These are phyloP conservation scores for Fusarium pseudonygamai DNA, from an alignment of 2,329 filamentous ascomycete species.

Conservation along the genomic window DNA sequence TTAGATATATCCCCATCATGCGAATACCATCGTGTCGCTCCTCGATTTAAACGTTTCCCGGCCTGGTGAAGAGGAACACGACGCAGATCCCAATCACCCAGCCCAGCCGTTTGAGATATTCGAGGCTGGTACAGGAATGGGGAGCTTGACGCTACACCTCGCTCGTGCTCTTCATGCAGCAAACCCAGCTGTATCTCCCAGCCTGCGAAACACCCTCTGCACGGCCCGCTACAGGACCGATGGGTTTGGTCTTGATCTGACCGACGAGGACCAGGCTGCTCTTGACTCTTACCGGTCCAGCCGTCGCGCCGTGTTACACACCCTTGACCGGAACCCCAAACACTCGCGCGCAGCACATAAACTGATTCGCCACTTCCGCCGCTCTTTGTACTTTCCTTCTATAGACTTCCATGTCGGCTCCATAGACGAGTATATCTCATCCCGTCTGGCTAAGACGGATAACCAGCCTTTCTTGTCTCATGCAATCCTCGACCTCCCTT, in stretches of 20 bases:
- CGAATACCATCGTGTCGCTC: slow-evolving; percentile 77
- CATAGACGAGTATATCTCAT: slow-evolving; percentile 69
- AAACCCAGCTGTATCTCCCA: slow-evolving; percentile 64
- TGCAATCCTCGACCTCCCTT: slow-evolving; percentile 79
- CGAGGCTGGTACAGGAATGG: slow-evolving; percentile 88
- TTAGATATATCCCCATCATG: slow-evolving; percentile 74
- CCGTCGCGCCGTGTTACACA: slow-evolving; percentile 77
- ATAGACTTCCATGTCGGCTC: slow-evolving; percentile 79
- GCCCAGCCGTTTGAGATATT: slow-evolving; percentile 73
- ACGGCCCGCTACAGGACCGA: slow-evolving; percentile 35
- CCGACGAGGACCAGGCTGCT: slow-evolving; percentile 43
- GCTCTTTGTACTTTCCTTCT: slow-evolving; percentile 74
- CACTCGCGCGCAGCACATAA: slow-evolving; percentile 72
- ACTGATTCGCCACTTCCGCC: slow-evolving; percentile 72
- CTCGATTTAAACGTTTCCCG: slow-evolving; percentile 75
- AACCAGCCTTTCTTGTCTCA: slow-evolving; percentile 73
- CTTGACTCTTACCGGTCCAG: slow-evolving; percentile 58
- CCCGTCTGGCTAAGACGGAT: slow-evolving; percentile 55
- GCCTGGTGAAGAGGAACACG: slow-evolving; percentile 47
- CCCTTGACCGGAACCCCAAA: slow-evolving; percentile 71
- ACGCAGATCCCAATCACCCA: slow-evolving; percentile 40
- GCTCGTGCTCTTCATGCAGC: slow-evolving; percentile 79
- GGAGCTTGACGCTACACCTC: slow-evolving; percentile 78
- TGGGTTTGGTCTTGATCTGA: slow-evolving; percentile 41
- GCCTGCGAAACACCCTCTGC: slow-evolving; percentile 49